Evolutionary conservation across 148 eudicot species (phyloP), one percentile per base, ranked within the genome.

Genomic region (Bassia scoparia): DNA sequence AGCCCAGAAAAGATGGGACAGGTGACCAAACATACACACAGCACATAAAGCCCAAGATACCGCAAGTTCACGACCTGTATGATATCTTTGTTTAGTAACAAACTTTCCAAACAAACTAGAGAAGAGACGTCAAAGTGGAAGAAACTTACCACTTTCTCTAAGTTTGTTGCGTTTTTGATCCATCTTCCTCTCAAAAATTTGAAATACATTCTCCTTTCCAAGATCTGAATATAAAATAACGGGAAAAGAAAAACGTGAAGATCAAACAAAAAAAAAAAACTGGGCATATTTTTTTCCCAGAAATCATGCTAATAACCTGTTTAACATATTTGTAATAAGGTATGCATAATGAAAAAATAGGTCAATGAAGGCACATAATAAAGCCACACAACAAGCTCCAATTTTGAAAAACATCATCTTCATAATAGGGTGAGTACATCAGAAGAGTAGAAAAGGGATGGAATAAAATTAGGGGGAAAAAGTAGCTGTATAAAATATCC

Each of bases 11-110:
- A 91, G 79, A 85, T 95, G 99, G 62, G 99, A 90, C 70, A 86
- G 82, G 74, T 95, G 99, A 29, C 99, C 94, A 79, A 92, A n/a
- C 52, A 92, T 84, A 80, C 99, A 95, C 67, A 92, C 96, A 64
- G 96, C 90, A 78, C 97, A 95, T 72, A 95, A 79, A 64, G 97
- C 92, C 99, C 99, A 95, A 55, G 99, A 95, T 68, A 95, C 92
- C 48, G 86, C 94, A 84, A 95, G 96, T 69, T 83, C 97, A 71
- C 89, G 96, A 55, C 99, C 99, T 95, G 82, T 65, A 62, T 61
- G 78, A 74, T 76, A 50, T 37, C n/a, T 15, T 43, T 44, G 78
- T 55, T 66, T 44, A 41, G 74, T 41, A 58, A 60, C 52, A 41
- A n/a, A n/a, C 26, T 41, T n/a, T 38, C 50, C 46, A 63, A 64